These are phyloP conservation scores for Lactifluus piperatus DNA, from an alignment of 768 basidiomycete genomes.

Conservation along the genomic window DNA sequence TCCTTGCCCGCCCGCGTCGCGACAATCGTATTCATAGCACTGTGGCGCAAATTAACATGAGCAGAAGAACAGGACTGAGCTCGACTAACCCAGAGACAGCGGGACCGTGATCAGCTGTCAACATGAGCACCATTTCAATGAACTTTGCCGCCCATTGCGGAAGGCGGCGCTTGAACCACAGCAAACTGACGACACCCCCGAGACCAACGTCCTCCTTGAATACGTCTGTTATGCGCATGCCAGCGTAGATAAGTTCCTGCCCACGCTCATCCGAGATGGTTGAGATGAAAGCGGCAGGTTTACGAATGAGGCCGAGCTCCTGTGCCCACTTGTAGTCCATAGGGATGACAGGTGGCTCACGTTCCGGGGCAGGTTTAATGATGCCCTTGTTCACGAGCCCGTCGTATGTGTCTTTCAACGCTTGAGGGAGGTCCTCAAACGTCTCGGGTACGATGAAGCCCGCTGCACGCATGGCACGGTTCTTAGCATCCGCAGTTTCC, in stretches of 20 bases:
- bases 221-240: conserved; percentile 98
- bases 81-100: conserved; percentile 69
- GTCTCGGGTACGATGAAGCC: conserved; percentile 97
- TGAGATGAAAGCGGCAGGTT: conserved; percentile 97
- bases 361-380: conserved; percentile 65
- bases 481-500: conserved; percentile 99
- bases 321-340: conserved; percentile 99
- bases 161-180: conserved; percentile 97
- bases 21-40: conserved; percentile 99
- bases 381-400: conserved; percentile 59
- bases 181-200: conserved; percentile 89
- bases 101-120: conserved; percentile 97
- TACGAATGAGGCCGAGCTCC: conserved; percentile 95
- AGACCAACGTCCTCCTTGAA: conserved; percentile 97
- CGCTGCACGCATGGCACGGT: conserved; percentile 86
- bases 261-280: conserved; percentile 99
- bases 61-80: background rate
- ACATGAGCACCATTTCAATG: conserved; percentile 99
- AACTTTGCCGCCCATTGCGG: conserved; percentile 95
- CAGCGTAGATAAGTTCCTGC: conserved; percentile 95
- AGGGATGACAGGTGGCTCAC: conserved; percentile 92
- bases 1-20: conserved; percentile 99
- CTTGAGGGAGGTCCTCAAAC: conserved; percentile 89
- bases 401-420: conserved; percentile 80
- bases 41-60: conserved; percentile 16